Base-by-base conservation (phyloP, 129 eudicot species). In the Mikania micrantha region DNA sequence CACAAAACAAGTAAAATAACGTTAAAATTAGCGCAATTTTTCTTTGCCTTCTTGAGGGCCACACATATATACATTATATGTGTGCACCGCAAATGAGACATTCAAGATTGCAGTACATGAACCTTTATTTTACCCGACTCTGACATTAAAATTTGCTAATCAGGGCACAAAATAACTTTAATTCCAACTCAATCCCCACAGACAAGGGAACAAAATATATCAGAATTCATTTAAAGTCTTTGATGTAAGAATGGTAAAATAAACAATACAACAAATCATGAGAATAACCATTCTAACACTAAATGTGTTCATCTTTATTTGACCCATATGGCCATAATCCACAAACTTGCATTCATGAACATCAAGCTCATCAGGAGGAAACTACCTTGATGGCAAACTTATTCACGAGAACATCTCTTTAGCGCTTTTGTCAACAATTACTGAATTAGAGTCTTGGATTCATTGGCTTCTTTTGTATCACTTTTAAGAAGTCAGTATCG, bases 401-500 rank as follows among this genome's bases (percentile, higher is more conserved):
- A 31, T 64, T 65, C 24, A 66, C 66, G 52, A 64, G 38, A 73
- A 41, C 64, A 53, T 28, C 19, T 35, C 32, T 27, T 25, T 65
- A 20, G 62, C 8, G 38, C 62, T 15, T 11, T 56, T 56, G 62
- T 27, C 62, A 52, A 84, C 64, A 19, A 81, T 76, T 79, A 90
- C 78, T 29, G 88, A 80, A 69, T 67, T 82, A 71, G 71, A 61
- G 40, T 81, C 83, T 53, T 82, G 79, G 67, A 72, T 78, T 27
- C 83, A 39, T 15, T 56, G 58, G 42, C 82, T 86, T 90, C 86
- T 84, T 90, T 49, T 82, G 85, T 13, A 90, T 58, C 60, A 73
- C 76, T 86, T 90, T 90, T 52, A 86, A 83, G 50, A 83, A 73
- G 54, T 86, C 95, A 0, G 66, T 78, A 58, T 84, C 74, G 13